These are phyloP conservation scores for Dipodascus albidus DNA, from an alignment of 805 yeast genomes.

Conservation along the genomic window DNA sequence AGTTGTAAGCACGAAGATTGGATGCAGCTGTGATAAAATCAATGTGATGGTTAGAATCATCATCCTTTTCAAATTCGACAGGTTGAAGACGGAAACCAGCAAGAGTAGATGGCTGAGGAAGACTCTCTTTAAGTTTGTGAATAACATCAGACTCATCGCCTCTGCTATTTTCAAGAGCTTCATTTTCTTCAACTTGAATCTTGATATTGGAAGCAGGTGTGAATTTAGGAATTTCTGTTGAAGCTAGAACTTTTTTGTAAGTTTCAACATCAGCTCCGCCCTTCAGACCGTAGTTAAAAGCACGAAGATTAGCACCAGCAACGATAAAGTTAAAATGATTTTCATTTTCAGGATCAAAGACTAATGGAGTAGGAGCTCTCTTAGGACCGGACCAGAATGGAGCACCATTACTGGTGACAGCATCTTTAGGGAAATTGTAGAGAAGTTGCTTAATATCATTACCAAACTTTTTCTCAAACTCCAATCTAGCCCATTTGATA, in stretches of 20 bases:
- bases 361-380: conserved; percentile 85
- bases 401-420: conserved; percentile 78
- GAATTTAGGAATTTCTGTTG: conserved; percentile 48
- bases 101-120: conserved; percentile 81
- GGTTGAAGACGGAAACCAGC: conserved; percentile 81
- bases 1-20: conserved; percentile 88
- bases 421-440: conserved; percentile 91
- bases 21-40: conserved; percentile 95
- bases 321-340: conserved; percentile 76
- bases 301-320: conserved; percentile 86
- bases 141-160: conserved; percentile 51
- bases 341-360: conserved; percentile 59
- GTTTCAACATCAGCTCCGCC: conserved; percentile 45
- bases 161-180: conserved; percentile 47
- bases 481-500: conserved; percentile 85
- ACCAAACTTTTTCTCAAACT: conserved; percentile 75
- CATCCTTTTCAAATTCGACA: conserved; percentile 97
- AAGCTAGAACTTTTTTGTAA: conserved; percentile 44
- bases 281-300: conserved; percentile 80
- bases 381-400: conserved; percentile 98
- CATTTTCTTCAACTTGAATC: conserved; percentile 87
- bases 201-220: conserved; percentile 62
- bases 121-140: conserved; percentile 54
- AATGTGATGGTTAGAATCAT: conserved; percentile 91
- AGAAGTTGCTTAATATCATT: conserved; percentile 83